Evolutionary conservation across 306 rosid species (phyloP).

Genomic region (Rubus parviflorus): DNA sequence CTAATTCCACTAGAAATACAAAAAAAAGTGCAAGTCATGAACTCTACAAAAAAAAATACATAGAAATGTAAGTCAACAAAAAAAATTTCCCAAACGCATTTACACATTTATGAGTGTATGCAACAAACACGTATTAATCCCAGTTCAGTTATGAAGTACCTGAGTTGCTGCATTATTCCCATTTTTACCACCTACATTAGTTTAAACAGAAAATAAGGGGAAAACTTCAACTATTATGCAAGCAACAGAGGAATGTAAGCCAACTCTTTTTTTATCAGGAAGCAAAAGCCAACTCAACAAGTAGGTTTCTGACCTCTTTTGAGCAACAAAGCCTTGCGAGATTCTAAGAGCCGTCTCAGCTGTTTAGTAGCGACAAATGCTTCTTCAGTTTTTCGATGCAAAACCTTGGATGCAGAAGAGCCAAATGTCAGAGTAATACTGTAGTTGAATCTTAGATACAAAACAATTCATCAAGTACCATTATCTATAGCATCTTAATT

Average conservation of each 20-base stretch:
- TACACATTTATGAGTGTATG: neutral
- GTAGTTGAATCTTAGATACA: neutral
- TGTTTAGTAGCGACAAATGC: slow-evolving; percentile 70
- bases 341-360: slow-evolving; percentile 59
- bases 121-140: neutral
- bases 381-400: slow-evolving; percentile 88
- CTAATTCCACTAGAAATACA: neutral
- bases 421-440: slow-evolving; percentile 17
- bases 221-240: neutral
- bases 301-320: slow-evolving; percentile 45
- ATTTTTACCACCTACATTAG: slow-evolving; percentile 57
- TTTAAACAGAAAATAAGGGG: slow-evolving; percentile 18
- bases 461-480: neutral
- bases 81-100: neutral
- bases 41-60: neutral
- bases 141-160: slow-evolving; percentile 48
- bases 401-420: slow-evolving; percentile 50
- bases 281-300: neutral
- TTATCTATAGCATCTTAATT: neutral
- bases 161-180: slow-evolving; percentile 42
- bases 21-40: neutral
- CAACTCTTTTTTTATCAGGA: neutral
- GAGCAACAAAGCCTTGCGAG: slow-evolving; percentile 55
- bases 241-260: neutral
- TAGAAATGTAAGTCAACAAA: neutral